Percentiles rank a stretch among this genome's conserved stretches.
These are phyloP conservation scores for Hortaea werneckii DNA, from an alignment of 2,329 filamentous ascomycete species.

Conservation along the genomic window DNA sequence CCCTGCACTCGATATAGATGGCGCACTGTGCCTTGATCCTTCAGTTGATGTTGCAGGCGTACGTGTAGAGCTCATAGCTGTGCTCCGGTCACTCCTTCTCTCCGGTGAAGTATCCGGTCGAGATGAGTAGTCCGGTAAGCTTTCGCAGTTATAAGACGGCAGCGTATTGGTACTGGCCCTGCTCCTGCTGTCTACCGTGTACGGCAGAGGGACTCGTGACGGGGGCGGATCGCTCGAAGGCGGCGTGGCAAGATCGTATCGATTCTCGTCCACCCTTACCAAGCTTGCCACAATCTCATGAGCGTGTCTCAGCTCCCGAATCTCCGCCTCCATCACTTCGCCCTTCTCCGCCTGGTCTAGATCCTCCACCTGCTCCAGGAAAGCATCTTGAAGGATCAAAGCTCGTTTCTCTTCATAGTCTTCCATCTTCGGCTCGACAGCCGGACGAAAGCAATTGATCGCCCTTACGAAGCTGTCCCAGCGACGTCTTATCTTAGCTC, in stretches of 20 bases:
- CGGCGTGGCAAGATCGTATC: conserved; percentile 20
- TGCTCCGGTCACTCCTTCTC: conserved; percentile 21
- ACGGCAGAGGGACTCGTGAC: conserved; percentile 15
- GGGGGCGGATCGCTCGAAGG: conserved; percentile 15
- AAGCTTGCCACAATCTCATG: conserved; percentile 40
- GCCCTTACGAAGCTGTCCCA: conserved; percentile 30
- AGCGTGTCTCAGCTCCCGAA: conserved; percentile 41
- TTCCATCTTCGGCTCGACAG: conserved; percentile 23
- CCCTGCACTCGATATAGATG: conserved; percentile 1
- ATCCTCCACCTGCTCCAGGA: conserved; percentile 29
- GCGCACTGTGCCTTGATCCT: neutral
- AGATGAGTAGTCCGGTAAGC: conserved; percentile 37
- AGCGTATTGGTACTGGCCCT: conserved; percentile 23
- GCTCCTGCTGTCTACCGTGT: conserved; percentile 20
- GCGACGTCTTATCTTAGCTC: conserved; percentile 41
- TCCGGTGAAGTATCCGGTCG: conserved; percentile 18
- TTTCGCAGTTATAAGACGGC: conserved; percentile 27
- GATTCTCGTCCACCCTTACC: conserved; percentile 18
- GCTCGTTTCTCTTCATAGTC: conserved; percentile 45
- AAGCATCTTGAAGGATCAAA: conserved; percentile 33
- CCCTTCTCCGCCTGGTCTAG: conserved; percentile 32
- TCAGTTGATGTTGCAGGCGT: conserved; percentile 16
- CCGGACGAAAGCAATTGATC: conserved; percentile 22
- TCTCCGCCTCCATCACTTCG: conserved; percentile 37
- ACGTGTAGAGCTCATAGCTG: conserved; percentile 33